Evolutionary conservation across 306 rosid species (phyloP), one percentile per base, ranked within the genome.

Genomic region (Trifolium pratense): DNA sequence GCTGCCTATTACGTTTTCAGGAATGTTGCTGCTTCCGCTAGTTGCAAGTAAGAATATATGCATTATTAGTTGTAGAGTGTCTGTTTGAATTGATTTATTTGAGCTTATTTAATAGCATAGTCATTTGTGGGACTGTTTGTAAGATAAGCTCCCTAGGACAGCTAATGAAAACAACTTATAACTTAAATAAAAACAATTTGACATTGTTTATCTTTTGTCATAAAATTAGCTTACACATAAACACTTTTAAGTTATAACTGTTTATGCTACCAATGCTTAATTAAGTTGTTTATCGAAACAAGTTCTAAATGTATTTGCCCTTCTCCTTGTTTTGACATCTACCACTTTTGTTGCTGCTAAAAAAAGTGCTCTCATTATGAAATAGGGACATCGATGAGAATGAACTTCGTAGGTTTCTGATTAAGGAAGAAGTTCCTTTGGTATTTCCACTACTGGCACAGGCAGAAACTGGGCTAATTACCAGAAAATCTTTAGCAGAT

Each of bases 331-430:
- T 57, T 66, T 59, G 60, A 46, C 63, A 57, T 46, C 16, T 78
- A 14, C 69, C 26, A 68, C 45, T 70, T 25, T 59, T 66, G 29
- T 48, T 62, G 48, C 62, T 60, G 25, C 58, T 45, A 40, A 75
- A 68, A 75, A 68, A 36, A 3, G n/a, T 71, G 74, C 5, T 56
- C 71, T 60, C 55, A 34, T 62, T 36, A 23, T 81, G 79, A 62
- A 62, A 12, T 68, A 91, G 98, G 83, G 84, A 84, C 82, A 83
- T 95, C 64, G 97, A 89, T 34, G 93, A 79, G 62, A 84, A 82
- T 3, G 97, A 95, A 75, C 91, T 95, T 6, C 53, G 78, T 74
- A 84, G 91, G 59, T 92, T 95, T 85, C 82, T 91, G 97, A 91
- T 91, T 20, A 85, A 84, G 88, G 97, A 91, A 87, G 97, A 94